Percentiles rank a stretch among this genome's conserved stretches.
These are phyloP conservation scores for Pseudonitzschia multiseries DNA, from an alignment of 108 stramenopile genomes.

Conservation along the genomic window DNA sequence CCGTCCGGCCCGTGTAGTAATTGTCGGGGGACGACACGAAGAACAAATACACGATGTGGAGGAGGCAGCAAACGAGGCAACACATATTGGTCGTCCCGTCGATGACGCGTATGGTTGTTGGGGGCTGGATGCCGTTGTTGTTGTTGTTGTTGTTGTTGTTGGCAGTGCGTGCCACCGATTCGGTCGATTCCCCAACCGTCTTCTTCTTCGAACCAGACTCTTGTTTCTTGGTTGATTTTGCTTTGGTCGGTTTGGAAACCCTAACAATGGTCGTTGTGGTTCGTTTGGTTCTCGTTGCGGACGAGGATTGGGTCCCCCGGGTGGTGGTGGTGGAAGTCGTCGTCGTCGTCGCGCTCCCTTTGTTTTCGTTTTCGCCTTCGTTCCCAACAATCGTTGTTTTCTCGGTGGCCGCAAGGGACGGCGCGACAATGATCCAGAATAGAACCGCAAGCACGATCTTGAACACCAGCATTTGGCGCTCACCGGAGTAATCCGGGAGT, in stretches of 20 bases:
- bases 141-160: too few relatives aligned
- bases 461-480: slow-evolving; percentile 16
- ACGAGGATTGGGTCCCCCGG: not conserved
- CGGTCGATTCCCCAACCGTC: too few relatives aligned
- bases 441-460: slow-evolving; percentile 15
- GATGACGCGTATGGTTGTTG: not conserved
- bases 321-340: not conserved
- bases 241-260: not conserved
- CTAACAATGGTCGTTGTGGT: not conserved
- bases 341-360: not conserved
- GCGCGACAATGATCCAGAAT: slow-evolving; percentile 31
- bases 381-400: not conserved
- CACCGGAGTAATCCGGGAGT: slow-evolving; percentile 34
- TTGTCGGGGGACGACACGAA: slow-evolving; percentile 48
- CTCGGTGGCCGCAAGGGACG: slow-evolving; percentile 19
- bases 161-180: too few relatives aligned
- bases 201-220: too few relatives aligned
- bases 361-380: not conserved
- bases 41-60: slow-evolving; percentile 18
- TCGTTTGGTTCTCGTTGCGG: not conserved
- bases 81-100: not conserved
- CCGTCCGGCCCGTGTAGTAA: slow-evolving; percentile 40
- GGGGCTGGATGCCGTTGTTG: too few relatives aligned
- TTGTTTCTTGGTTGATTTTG: not conserved
- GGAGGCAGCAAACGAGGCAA: not conserved